Evolutionary conservation across 768 basidiomycete species (phyloP).

Genomic region (Panaeolus cyanescens): DNA sequence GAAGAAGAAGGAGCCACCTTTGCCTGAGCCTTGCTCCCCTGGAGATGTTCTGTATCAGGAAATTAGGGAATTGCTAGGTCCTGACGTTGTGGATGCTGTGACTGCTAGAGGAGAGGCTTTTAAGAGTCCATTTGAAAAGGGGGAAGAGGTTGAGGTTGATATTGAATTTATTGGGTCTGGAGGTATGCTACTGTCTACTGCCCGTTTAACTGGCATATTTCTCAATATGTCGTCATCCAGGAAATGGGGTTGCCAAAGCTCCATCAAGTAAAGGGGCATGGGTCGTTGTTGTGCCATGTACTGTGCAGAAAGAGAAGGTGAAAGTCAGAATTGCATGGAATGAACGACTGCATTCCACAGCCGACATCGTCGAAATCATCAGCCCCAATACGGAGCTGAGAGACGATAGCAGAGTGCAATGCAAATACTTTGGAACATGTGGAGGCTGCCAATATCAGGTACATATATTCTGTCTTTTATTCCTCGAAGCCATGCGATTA

Average conservation of each 20-base stretch:
- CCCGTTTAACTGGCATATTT: neutral
- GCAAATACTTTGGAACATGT: slow-evolving; percentile 88
- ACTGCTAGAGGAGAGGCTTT: slow-evolving; percentile 52
- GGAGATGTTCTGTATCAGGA: slow-evolving; percentile 81
- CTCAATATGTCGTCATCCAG: slow-evolving; percentile 35
- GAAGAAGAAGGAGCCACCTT: slow-evolving; percentile 37
- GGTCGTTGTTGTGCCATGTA: slow-evolving; percentile 83
- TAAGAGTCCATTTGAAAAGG: slow-evolving; percentile 58
- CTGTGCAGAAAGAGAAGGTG: slow-evolving; percentile 82
- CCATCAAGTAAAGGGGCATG: slow-evolving; percentile 57
- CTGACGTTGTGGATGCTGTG: slow-evolving; percentile 51
- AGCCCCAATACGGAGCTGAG: slow-evolving; percentile 64
- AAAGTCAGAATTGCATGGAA: slow-evolving; percentile 72
- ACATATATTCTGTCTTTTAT: slow-evolving; percentile 10
- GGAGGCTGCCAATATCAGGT: slow-evolving; percentile 96
- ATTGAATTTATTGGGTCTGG: slow-evolving; percentile 65
- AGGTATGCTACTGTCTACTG: slow-evolving; percentile 40
- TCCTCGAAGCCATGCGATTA: neutral
- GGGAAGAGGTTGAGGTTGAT: slow-evolving; percentile 66
- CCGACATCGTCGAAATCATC: slow-evolving; percentile 70
- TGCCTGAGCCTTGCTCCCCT: slow-evolving; percentile 65
- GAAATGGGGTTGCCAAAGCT: slow-evolving; percentile 65
- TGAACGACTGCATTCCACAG: slow-evolving; percentile 71
- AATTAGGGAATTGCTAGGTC: slow-evolving; percentile 65
- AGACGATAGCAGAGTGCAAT: slow-evolving; percentile 66